Evolutionary conservation across 2,329 filamentous ascomycete genomes (phyloP).

Genomic region (Alternaria ethzedia): DNA sequence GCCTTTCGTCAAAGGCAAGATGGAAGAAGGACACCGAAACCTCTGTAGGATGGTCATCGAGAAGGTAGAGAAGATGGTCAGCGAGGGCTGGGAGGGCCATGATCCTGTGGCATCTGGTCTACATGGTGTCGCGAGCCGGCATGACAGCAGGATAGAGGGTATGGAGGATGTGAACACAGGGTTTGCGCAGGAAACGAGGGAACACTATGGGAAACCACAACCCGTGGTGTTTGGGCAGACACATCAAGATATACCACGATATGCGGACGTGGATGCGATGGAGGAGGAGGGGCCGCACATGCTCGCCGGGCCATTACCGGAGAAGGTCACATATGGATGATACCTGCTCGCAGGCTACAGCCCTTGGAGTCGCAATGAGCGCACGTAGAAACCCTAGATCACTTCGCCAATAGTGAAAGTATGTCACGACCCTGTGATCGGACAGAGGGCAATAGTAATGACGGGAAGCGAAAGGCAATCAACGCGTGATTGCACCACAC

Average conservation of each 20-base stretch:
- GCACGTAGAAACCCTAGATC: not conserved
- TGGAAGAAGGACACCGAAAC: slow-evolving; percentile 42
- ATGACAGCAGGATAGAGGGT: slow-evolving; percentile 23
- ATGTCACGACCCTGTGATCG: not conserved
- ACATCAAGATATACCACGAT: not conserved
- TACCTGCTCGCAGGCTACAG: not conserved
- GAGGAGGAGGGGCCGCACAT: slow-evolving; percentile 18
- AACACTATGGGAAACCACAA: slow-evolving; percentile 3
- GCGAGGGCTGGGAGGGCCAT: not conserved
- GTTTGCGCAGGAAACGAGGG: not conserved
- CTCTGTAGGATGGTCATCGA: slow-evolving; percentile 44
- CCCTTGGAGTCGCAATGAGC: not conserved
- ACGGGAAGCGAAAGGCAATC: not conserved
- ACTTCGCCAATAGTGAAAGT: not conserved
- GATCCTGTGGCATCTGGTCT: not conserved
- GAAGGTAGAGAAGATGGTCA: slow-evolving; percentile 35
- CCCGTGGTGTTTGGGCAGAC: slow-evolving; percentile 1
- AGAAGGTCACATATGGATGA: slow-evolving; percentile 33
- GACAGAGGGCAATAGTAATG: not conserved
- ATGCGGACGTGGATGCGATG: slow-evolving; percentile 18
- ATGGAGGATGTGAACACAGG: slow-evolving; percentile 6
- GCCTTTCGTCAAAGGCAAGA: slow-evolving; percentile 44
- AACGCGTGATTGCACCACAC: not conserved
- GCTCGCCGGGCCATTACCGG: slow-evolving; percentile 12
- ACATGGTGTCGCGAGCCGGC: not conserved